Evolutionary conservation across 73 alveolate genomes (phyloP).

Genomic region (Paraurostyla sp.): DNA sequence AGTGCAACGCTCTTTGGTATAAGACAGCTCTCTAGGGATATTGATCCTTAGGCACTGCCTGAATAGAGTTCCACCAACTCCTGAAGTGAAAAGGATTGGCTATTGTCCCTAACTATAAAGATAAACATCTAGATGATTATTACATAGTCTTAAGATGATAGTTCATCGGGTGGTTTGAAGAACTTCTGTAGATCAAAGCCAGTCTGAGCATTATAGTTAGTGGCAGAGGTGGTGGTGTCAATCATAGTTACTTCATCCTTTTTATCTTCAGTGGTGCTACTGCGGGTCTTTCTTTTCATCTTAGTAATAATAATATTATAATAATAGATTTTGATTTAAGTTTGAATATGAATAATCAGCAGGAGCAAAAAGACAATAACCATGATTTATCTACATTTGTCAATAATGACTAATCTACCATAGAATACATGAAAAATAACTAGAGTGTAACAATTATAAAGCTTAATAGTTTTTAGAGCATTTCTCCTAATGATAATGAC

Average conservation of each 20-base stretch:
- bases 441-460: too few species aligned
- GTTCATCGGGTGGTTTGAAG: conserved; percentile 74
- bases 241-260: background rate
- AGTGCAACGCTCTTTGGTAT: conserved; percentile 92
- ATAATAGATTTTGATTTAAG: background rate
- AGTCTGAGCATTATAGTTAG: background rate
- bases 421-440: too few species aligned
- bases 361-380: too few species aligned
- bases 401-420: too few species aligned
- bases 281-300: too few species aligned
- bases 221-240: background rate
- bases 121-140: background rate
- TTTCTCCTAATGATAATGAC: background rate
- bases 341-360: background rate
- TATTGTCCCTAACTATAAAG: conserved; percentile 59
- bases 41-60: conserved; percentile 77
- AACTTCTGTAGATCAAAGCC: conserved; percentile 29
- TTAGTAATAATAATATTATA: too few species aligned
- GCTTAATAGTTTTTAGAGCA: background rate
- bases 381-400: background rate
- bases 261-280: too few species aligned
- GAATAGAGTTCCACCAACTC: conserved; percentile 94
- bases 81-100: conserved; percentile 88
- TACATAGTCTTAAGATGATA: conserved; percentile 38
- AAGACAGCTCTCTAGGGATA: conserved; percentile 85